A percentile compares a stretch with the other conserved stretches of the same genome.
phyloP scores from a whole-genome alignment of 139 green algal species.

The Chlamydomonas sp. region DNA sequence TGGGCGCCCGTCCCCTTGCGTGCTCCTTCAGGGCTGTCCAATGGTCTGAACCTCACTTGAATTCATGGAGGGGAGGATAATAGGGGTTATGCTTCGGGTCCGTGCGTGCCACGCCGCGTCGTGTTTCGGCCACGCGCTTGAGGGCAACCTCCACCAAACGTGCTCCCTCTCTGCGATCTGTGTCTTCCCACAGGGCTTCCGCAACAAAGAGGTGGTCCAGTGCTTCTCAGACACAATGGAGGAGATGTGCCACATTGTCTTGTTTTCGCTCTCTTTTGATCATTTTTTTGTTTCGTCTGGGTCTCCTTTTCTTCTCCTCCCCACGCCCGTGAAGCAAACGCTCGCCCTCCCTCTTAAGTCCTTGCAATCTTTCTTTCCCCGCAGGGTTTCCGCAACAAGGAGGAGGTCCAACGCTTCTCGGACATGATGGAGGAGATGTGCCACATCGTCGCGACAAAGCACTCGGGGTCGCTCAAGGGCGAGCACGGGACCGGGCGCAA shows the following conservation, averaged over 20 bases:
- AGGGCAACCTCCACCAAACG: constrained; percentile 98
- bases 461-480: constrained; percentile 87
- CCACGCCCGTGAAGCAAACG: neutral
- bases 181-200: constrained; percentile 53
- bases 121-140: constrained; percentile 93
- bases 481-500: constrained; percentile 94
- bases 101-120: constrained; percentile 87
- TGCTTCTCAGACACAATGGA: constrained; percentile 91
- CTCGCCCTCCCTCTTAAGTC: no score
- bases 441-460: constrained; percentile 92
- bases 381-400: constrained; percentile 71
- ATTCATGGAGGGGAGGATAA: no score
- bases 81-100: constrained; percentile 27
- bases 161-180: no score
- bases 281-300: no score
- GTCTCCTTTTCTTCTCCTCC: no score
- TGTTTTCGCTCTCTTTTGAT: no score
- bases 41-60: no score
- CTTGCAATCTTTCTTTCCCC: no score
- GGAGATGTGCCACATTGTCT: constrained; percentile 96
- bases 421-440: constrained; percentile 97
- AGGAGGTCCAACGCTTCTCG: constrained; percentile 88
- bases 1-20: constrained; percentile 6
- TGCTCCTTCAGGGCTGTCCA: no score
- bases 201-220: constrained; percentile 86